Percentiles rank a stretch among this genome's conserved stretches.
Evolutionary conservation across 768 basidiomycete species (phyloP).

Genomic region (Serpula lacrymans): DNA sequence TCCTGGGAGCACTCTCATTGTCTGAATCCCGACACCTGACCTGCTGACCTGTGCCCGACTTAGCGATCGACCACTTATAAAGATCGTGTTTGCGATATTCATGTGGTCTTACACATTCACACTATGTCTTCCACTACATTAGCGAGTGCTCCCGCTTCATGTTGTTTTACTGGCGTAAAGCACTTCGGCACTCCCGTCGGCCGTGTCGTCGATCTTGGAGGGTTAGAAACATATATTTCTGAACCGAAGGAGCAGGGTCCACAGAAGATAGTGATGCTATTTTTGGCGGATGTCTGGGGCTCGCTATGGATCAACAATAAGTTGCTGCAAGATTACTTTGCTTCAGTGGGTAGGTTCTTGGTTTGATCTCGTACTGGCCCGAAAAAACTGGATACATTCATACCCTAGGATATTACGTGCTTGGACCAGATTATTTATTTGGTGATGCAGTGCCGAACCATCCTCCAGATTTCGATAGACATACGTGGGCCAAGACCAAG

Average conservation of each 20-base stretch:
- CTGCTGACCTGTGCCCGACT: neutral
- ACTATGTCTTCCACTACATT: constrained; percentile 21
- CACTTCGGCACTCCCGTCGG: constrained; percentile 45
- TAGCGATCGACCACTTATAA: neutral
- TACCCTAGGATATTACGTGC: constrained; percentile 45
- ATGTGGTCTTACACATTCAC: no score
- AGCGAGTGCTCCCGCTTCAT: constrained; percentile 40
- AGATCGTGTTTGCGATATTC: no score
- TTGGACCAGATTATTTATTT: constrained; percentile 56
- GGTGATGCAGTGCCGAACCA: constrained; percentile 44
- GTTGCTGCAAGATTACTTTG: constrained; percentile 55
- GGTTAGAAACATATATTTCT: constrained; percentile 46
- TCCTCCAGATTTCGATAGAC: constrained; percentile 29
- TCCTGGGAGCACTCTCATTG: neutral
- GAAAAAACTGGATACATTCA: no score
- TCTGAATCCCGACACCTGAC: neutral
- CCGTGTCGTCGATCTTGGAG: constrained; percentile 37
- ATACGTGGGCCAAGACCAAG: constrained; percentile 35
- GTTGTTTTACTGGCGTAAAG: constrained; percentile 45
- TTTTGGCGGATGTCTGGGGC: constrained; percentile 50
- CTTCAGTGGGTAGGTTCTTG: constrained; percentile 42
- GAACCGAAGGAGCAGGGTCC: no score
- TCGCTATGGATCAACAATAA: constrained; percentile 49
- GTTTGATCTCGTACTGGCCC: no score
- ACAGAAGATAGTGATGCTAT: constrained; percentile 46